A percentile compares a stretch with the other conserved stretches of the same genome.
These are phyloP conservation scores for Aureobasidium sp. DNA, from an alignment of 2,329 filamentous ascomycete species.

Conservation along the genomic window DNA sequence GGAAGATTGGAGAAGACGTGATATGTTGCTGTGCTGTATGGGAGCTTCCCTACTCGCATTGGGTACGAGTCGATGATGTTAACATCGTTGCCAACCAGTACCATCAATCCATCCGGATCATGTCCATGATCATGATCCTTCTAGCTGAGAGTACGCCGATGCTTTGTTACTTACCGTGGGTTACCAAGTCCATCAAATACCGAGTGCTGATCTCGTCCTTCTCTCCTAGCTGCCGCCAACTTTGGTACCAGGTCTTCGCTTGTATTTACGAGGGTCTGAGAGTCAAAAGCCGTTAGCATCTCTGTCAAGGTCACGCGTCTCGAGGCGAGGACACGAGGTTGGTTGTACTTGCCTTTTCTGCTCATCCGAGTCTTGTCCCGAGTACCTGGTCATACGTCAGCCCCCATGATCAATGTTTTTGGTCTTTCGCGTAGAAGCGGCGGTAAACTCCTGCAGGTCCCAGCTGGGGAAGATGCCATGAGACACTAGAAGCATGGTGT, in stretches of 20 bases:
- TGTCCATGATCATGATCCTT: background rate
- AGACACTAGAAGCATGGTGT: background rate
- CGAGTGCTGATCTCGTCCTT: background rate
- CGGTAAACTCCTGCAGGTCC: slow-evolving; percentile 5
- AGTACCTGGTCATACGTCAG: slow-evolving; percentile 44
- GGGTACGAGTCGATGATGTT: background rate
- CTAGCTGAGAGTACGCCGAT: background rate
- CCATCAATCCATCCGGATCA: background rate
- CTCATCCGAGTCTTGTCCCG: slow-evolving; percentile 64
- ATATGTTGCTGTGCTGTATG: background rate
- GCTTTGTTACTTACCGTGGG: background rate
- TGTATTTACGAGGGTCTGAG: slow-evolving; percentile 62
- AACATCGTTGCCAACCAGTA: background rate
- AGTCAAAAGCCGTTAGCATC: background rate
- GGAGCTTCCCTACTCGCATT: background rate
- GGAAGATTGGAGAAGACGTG: background rate
- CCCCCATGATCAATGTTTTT: background rate
- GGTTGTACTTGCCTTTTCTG: slow-evolving; percentile 45
- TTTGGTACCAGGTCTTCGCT: slow-evolving; percentile 35
- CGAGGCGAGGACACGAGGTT: background rate
- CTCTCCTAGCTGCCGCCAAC: slow-evolving; percentile 2
- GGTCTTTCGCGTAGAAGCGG: background rate
- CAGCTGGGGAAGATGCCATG: background rate
- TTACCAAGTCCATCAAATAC: background rate
- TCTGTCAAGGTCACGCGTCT: background rate